Percentiles rank a stretch among this genome's conserved stretches.
These are phyloP conservation scores for Massarina eburnea DNA, from an alignment of 2,329 filamentous ascomycete species.

Conservation along the genomic window DNA sequence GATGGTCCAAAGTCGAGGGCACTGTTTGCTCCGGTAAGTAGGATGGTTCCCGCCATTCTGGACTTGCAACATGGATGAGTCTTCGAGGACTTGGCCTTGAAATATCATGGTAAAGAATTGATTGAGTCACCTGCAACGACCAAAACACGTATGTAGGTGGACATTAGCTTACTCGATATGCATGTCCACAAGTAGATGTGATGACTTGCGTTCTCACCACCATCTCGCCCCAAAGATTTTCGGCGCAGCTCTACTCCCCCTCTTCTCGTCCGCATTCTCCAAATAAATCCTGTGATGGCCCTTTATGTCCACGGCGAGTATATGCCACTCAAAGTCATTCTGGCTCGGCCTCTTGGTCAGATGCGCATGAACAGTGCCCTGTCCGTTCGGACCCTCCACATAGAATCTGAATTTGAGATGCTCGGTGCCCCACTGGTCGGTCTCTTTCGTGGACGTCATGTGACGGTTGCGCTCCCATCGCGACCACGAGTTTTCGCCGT, in stretches of 20 bases:
- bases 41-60: no score
- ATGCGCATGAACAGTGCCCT: constrained; percentile 75
- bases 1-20: no score
- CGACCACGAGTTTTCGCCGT: constrained; percentile 77
- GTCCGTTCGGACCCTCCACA: constrained; percentile 75
- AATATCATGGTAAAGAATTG: no score
- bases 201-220: no score
- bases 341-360: constrained; percentile 69
- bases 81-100: no score
- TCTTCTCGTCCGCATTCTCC: constrained; percentile 27
- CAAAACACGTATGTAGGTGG: no score
- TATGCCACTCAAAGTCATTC: constrained; percentile 73
- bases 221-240: constrained; percentile 42
- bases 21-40: no score
- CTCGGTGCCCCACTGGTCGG: constrained; percentile 73
- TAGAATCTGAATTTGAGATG: constrained; percentile 84
- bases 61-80: no score
- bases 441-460: constrained; percentile 65
- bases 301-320: constrained; percentile 77
- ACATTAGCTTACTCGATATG: no score
- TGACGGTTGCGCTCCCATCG: constrained; percentile 72
- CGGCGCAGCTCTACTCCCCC: constrained; percentile 27
- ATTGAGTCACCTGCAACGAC: no score
- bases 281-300: constrained; percentile 57
- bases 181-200: no score